Evolutionary conservation across 352 stramenopile genomes (phyloP), one percentile per base, ranked within the genome.

Genomic region (Phytopythium litorale): DNA sequence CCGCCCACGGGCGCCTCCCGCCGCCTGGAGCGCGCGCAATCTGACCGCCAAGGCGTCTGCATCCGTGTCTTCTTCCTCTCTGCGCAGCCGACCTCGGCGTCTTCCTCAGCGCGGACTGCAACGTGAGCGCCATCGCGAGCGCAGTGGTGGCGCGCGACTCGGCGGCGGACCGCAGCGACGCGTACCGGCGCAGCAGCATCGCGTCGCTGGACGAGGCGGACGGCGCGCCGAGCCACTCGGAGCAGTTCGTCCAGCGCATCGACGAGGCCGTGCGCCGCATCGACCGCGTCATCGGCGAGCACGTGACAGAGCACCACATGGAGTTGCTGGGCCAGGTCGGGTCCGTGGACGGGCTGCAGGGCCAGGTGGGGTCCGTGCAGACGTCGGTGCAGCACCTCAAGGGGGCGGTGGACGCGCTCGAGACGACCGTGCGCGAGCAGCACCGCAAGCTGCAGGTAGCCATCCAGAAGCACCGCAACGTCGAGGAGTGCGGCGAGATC

Each of bases 61-160:
- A 19, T 7, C 18, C 0, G n/a, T 50, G 43, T 16, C 18, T 4
- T 50, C n/a, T n/a, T n/a, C n/a, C n/a, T n/a, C n/a, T 38, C 7
- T 35, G 23, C 64, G 55, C 66, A 95, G 87, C 79, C 15, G 74
- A 93, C 56, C 60, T 96, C 45, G 71, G 79, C 33, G 79, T 91
- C 32, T 96, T 96, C 61, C 67, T 95, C 40, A 67, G 64, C 50
- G 52, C 81, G 12, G 84, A 92, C 19, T 92, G 85, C 71, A 84
- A 88, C 68, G 79, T 89, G 35, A 91, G 76, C 49, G 76, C 77
- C 46, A 89, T 94, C 72, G 86, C 84, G 43, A 94, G 86, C 62
- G 76, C 75, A 32, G 73, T 94, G 40, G 81, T 94, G 33, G 81
- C 78, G 25, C 77, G 78, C 42, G 86, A 93, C 56, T 84, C 84